Evolutionary conservation across 2,329 filamentous ascomycete genomes (phyloP).

Genomic region (Xylaria sp.): DNA sequence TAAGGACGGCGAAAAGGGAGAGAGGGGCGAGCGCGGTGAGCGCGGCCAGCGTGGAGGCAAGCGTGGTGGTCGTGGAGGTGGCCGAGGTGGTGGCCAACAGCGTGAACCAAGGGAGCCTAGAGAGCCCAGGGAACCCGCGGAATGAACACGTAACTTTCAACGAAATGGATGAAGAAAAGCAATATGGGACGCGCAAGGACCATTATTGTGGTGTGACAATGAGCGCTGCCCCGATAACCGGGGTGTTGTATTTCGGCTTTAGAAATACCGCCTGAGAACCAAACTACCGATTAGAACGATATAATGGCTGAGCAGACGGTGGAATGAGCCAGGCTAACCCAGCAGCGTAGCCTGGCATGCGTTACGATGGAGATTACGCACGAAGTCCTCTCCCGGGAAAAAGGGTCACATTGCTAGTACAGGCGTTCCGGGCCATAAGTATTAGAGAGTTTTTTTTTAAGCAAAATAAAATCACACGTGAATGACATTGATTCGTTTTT

Average conservation of each 20-base stretch:
- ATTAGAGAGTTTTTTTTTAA: slow-evolving; percentile 30
- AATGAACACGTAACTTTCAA: slow-evolving; percentile 34
- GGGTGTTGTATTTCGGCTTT: slow-evolving; percentile 24
- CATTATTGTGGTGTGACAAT: slow-evolving; percentile 17
- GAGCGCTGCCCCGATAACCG: slow-evolving; percentile 22
- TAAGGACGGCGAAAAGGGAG: slow-evolving; percentile 57
- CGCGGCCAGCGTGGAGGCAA: slow-evolving; percentile 61
- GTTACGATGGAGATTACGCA: slow-evolving; percentile 11
- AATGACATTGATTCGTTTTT: slow-evolving; percentile 1
- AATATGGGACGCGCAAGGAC: slow-evolving; percentile 12
- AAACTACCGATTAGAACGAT: slow-evolving; percentile 9
- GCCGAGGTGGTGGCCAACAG: slow-evolving; percentile 59
- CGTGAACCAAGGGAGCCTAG: slow-evolving; percentile 61
- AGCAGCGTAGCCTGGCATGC: slow-evolving; percentile 12
- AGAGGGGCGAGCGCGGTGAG: slow-evolving; percentile 59
- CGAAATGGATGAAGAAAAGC: slow-evolving; percentile 20
- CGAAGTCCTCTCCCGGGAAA: slow-evolving; percentile 1
- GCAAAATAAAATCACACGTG: slow-evolving; percentile 27
- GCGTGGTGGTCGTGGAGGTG: slow-evolving; percentile 61
- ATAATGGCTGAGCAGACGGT: slow-evolving; percentile 2
- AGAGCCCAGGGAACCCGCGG: slow-evolving; percentile 40
- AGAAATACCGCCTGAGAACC: slow-evolving; percentile 20
- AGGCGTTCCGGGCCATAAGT: slow-evolving; percentile 32
- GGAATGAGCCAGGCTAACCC: not conserved
- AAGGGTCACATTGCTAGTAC: slow-evolving; percentile 22